Base-by-base conservation (phyloP, 768 basidiomycete genomes). In the Wakefieldia striispora region DNA sequence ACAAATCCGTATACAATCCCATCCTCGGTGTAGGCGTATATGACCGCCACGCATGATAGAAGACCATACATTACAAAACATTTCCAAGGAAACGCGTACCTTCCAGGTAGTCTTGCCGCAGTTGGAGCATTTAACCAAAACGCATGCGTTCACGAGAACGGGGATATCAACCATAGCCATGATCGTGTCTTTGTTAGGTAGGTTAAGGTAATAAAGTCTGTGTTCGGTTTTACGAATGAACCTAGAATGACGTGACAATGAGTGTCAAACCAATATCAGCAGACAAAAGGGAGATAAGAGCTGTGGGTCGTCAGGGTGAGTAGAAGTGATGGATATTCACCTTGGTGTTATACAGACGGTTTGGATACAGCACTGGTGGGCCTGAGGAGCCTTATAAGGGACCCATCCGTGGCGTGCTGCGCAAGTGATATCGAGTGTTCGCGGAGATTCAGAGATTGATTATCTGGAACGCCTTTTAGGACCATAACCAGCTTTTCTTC, bases 81-180 rank as follows among this genome's bases (percentile, higher is more conserved):
- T 64, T 60, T 41, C 52, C 60, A 70, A 62, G 57, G 56, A 42
- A 59, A 59, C 56, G 61, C 40, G 52, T 47, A 67, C 87, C 72
- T 63, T 73, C 88, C 87, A 89, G 17, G 83, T 88, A 21, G 70
- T 80, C 75, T 88, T 88, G 43, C 76, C 75, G 65, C 87, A 89
- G 50, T 66, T 71, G 44, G 65, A 67, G 69, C 87, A 89, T 50
- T 74, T 73, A 50, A 83, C 81, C 53, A 67, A 56, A 63, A 67
- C 77, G 71, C 87, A 89, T 50, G 66, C 58, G 61, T 86, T 71
- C 54, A 73, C 75, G 47, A 76, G 81, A 56, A 67, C 56, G 57
- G 62, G 41, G 43, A 33, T 31, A 43, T 60, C 50, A 41, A 49
- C 44, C 26, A 43, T 41, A 43, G 55, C 55, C 67, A 70, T 70